Base-by-base conservation (phyloP, 208 protist species). In the Wallacemonas sp. region DNA sequence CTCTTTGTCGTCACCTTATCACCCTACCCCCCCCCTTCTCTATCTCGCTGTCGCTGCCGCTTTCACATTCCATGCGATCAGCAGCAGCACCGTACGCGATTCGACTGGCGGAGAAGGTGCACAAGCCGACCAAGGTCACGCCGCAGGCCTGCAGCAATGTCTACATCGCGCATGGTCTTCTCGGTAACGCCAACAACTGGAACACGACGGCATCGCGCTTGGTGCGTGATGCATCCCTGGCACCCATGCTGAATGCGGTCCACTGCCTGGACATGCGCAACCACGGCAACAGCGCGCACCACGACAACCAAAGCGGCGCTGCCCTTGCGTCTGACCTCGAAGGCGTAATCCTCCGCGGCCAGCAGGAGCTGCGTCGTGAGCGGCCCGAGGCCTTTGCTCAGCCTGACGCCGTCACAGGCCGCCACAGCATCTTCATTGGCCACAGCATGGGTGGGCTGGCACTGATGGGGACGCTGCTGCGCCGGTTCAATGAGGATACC, bases 381-480 rank as follows among this genome's bases (percentile, higher is more conserved):
- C 6, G 17, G 41, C 17, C 34, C 19, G n/a, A 54, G 21, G 33
- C 27, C 39, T 62, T 68, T 21, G 30, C 11, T 27, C 30, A 56
- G 30, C 54, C 70, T 2, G 19, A 30, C 5, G 19, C 16, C 12
- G 65, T 63, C 55, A 65, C 34, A 12, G 70, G 67, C 14, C 68
- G 65, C 14, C 47, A 74, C 55, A 52, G 68, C 0, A 72, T 96
- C n/a, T 38, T 90, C 11, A 84, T 96, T 58, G 90, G 85, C 0
- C 90, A 96, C 76, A 96, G 90, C 61, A 96, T 96, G 90, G 87
- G 90, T n/a, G 90, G 90, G 14, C 64, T 93, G 6, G 72, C 87
- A 32, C 47, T 90, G 16, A 91, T 93, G 64, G 85, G 80, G 17
- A 30, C 62, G 41, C 67, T 96, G 48, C 79, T 93, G 21, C 80